A percentile compares a stretch with the other conserved stretches of the same genome.
These are phyloP conservation scores for Caryopteris hybrid DNA, from an alignment of 305 asterid species.

Conservation along the genomic window DNA sequence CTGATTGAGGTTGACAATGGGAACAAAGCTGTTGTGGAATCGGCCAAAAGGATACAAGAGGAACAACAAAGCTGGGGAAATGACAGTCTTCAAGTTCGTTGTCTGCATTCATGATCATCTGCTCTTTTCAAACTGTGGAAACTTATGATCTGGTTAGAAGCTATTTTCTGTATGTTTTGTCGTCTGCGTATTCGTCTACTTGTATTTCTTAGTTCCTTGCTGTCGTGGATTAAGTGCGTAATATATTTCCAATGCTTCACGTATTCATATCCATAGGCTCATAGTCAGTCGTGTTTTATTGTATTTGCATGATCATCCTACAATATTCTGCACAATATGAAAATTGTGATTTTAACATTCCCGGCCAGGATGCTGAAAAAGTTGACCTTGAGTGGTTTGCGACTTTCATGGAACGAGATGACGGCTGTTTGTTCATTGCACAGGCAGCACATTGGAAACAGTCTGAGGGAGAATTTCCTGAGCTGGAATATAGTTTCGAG, in stretches of 20 bases:
- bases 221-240: slow-evolving; percentile 42
- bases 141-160: too few species aligned
- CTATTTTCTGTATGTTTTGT: too few species aligned
- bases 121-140: too few species aligned
- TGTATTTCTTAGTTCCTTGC: too few species aligned
- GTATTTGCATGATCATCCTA: too few species aligned
- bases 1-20: background rate
- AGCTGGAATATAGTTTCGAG: too few species aligned
- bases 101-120: too few species aligned
- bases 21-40: background rate
- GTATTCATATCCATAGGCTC: background rate
- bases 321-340: background rate
- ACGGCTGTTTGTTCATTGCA: background rate
- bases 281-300: too few species aligned
- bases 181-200: too few species aligned
- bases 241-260: background rate
- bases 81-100: background rate
- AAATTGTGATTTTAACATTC: too few species aligned
- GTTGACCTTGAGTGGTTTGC: background rate
- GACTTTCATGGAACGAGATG: slow-evolving; percentile 2
- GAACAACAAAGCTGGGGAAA: background rate
- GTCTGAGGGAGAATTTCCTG: background rate
- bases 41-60: background rate
- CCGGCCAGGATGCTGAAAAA: background rate
- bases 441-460: background rate